Percentiles rank a stretch among this genome's conserved stretches.
Evolutionary conservation across 768 basidiomycete genomes (phyloP).

Genomic region (Collybiopsis confluens): DNA sequence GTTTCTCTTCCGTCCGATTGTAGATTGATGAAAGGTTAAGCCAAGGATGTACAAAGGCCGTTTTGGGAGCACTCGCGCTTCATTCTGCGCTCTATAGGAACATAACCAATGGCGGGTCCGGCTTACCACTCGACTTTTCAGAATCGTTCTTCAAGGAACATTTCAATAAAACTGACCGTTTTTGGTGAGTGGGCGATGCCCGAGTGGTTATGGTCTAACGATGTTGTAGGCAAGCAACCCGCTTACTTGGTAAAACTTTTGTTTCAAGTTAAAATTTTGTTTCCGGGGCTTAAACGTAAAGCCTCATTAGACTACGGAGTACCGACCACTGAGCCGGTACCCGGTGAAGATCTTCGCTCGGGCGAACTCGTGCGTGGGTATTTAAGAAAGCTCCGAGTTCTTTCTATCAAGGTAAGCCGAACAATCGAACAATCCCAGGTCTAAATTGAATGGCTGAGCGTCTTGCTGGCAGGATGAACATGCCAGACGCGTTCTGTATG

Average conservation of each 20-base stretch:
- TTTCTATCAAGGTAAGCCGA: slow-evolving; percentile 5
- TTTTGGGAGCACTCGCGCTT: slow-evolving; percentile 13
- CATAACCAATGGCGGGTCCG: not conserved
- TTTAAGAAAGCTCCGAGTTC: slow-evolving; percentile 4
- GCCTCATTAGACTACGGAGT: slow-evolving; percentile 10
- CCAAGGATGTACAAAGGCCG: slow-evolving; percentile 16
- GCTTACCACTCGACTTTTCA: slow-evolving; percentile 9
- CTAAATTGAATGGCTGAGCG: not conserved
- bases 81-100: slow-evolving; percentile 4
- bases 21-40: too few relatives aligned
- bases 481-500: not conserved
- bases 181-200: slow-evolving; percentile 5
- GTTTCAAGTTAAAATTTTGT: not conserved
- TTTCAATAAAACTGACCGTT: slow-evolving; percentile 2
- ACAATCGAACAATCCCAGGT: not conserved
- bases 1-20: too few relatives aligned
- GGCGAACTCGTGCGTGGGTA: slow-evolving; percentile 9
- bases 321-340: slow-evolving; percentile 8
- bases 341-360: slow-evolving; percentile 8
- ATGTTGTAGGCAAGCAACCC: not conserved
- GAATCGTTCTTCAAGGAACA: slow-evolving; percentile 9
- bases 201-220: too few relatives aligned
- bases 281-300: not conserved
- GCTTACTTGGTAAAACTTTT: not conserved
- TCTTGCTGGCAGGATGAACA: slow-evolving; percentile 6